Base-by-base conservation (phyloP, 371 early-diverging fungal species). In the Chytridium lagenaria region DNA sequence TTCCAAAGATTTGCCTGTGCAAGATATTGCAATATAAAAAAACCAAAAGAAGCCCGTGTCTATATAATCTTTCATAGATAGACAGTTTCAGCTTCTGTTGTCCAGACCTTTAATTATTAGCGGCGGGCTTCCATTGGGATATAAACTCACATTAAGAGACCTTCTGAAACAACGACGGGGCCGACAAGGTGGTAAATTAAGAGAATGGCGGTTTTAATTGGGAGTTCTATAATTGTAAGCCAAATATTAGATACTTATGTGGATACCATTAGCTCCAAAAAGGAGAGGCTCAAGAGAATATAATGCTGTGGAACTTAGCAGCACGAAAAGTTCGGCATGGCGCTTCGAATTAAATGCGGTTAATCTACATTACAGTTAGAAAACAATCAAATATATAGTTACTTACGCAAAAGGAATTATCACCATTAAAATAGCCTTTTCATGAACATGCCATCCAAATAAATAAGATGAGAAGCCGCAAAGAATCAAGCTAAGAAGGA, bases 381-480 rank as follows among this genome's bases (percentile, higher is more conserved):
- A 78, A 81, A 23, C 71, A 67, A 59, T 70, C 39, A 76, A 31
- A n/a, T 77, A 59, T 38, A 69, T 63, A 23, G 40, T 37, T 16
- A 22, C 74, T 50, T 72, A 88, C 89, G 90, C 86, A 77, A 95
- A 86, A 2, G 98, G 95, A 55, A 94, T 90, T 52, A 94, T 75
- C 1, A 94, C 89, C 73, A 96, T 71, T 79, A 98, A 81, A 16
- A 96, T 90, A 0, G 98, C 98, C 82, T 98, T 98, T 76, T 98
- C 98, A 77, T 98, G 98, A 7, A 98, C 98, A 81, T 98, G 98
- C 97, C 97, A 98, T 26, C 97, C 97, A 81, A 97, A 97, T 75
- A 95, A 75, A 80, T 91, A 98, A 33, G 97, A 93, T 0, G 92
- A 88, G 70, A 92, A 94, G 0, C 91, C 94, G 73, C 94, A 95